Evolutionary conservation across 768 basidiomycete genomes (phyloP).

Genomic region (Boletales sp.): DNA sequence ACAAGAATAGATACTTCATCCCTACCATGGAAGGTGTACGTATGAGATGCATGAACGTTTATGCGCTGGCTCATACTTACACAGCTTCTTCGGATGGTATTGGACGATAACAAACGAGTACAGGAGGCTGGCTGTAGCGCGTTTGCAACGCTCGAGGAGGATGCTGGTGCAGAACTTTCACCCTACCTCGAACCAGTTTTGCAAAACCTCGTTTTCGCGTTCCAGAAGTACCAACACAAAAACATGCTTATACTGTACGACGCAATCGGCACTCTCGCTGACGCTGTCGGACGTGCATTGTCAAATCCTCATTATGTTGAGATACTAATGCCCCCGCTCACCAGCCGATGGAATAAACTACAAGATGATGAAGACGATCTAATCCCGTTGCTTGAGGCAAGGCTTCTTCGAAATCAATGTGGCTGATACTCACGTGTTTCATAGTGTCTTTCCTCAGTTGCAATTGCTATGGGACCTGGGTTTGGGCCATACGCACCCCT

Average conservation of each 20-base stretch:
- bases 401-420: conserved; percentile 15
- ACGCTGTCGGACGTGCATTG: conserved; percentile 88
- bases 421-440: not conserved
- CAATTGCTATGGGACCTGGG: conserved; percentile 88
- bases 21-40: conserved; percentile 97
- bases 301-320: conserved; percentile 86
- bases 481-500: conserved; percentile 88
- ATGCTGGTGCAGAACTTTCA: conserved; percentile 84
- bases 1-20: conserved; percentile 87
- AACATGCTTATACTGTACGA: conserved; percentile 98
- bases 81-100: conserved; percentile 95
- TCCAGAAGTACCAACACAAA: conserved; percentile 98
- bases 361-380: conserved; percentile 90
- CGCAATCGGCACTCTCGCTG: conserved; percentile 97
- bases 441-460: conserved; percentile 95
- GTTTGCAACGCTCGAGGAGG: conserved; percentile 97
- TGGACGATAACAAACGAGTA: conserved; percentile 98
- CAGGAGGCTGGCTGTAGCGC: conserved; percentile 99
- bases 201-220: conserved; percentile 92
- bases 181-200: conserved; percentile 95
- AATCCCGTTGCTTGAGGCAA: conserved; percentile 92
- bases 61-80: not conserved
- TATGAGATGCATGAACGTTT: conserved; percentile 21
- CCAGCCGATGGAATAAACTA: conserved; percentile 84
- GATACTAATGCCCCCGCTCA: conserved; percentile 94